Evolutionary conservation across 2,329 filamentous ascomycete genomes (phyloP), one percentile per base, ranked within the genome.

Genomic region (Scedosporium dehoogii): DNA sequence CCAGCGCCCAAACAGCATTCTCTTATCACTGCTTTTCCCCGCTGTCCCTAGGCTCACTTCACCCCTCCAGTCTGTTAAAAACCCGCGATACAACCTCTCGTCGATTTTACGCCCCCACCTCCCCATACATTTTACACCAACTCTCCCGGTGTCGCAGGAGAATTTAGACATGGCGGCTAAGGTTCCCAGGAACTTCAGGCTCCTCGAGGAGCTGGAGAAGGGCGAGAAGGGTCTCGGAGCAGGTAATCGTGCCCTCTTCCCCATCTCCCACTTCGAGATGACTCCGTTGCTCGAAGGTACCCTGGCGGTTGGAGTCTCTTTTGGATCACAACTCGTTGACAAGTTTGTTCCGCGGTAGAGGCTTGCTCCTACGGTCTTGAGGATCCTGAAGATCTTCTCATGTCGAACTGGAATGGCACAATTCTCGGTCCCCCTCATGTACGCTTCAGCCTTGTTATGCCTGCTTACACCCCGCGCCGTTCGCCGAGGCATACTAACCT

Each of bases 351-450:
- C 21, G 42, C 23, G n/a, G 63, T 69, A 94, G 94, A 97, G 79
- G 92, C 92, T 65, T 97, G 93, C 79, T 97, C 94, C 55, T 97
- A 97, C 70, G 94, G 94, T 70, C 85, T 99, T 63, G 91, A 93
- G 67, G 92, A 97, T 74, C 88, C 90, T 58, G 92, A 97, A 72
- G 94, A 99, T 72, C 84, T 97, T 67, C 85, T 94, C 75, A 96
- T 99, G 92, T 93, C 90, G 66, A 92, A 97, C 81, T 99, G 94
- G 94, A 96, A 96, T 72, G 94, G 93, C 70, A 99, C 94, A 16
- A 97, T 99, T 67, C 86, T 97, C 59, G 94, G 94, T 1, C 94
- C 94, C 68, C 93, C 94, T 73, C 92, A 97, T 75, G 94, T 97
- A 81, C 72, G 90, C 79, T 41, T 44, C 46, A 14, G n/a, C 38